These are phyloP conservation scores for Sambucus nigra DNA, from an alignment of 129 eudicot genomes.

Conservation along the genomic window DNA sequence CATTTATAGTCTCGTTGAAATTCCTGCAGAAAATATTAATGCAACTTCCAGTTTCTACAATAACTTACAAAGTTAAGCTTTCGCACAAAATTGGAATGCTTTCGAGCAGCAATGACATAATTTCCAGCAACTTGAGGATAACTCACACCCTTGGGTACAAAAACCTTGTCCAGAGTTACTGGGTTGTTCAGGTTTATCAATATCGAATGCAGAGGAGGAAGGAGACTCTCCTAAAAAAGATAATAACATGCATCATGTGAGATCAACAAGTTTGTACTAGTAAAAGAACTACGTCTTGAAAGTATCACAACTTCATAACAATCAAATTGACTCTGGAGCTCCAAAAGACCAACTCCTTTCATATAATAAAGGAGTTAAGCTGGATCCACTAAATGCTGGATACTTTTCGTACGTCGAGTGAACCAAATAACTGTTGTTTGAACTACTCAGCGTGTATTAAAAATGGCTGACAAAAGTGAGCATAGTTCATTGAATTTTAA, in stretches of 20 bases:
- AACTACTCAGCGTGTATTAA: too few relatives aligned
- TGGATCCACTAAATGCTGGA: too few relatives aligned
- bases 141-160: constrained; percentile 42
- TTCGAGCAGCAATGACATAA: constrained; percentile 55
- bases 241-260: constrained; percentile 8
- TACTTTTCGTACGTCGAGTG: too few relatives aligned
- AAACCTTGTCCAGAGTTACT: constrained; percentile 43
- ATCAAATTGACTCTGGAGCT: too few relatives aligned
- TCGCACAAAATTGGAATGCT: constrained; percentile 51
- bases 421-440: too few relatives aligned
- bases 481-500: too few relatives aligned
- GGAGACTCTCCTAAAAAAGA: constrained; percentile 74
- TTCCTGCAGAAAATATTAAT: neutral
- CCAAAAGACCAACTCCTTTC: too few relatives aligned
- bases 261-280: constrained; percentile 2
- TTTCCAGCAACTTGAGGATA: constrained; percentile 79
- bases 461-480: too few relatives aligned
- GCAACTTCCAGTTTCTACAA: neutral
- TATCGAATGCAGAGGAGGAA: constrained; percentile 91
- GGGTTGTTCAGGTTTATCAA: constrained; percentile 80
- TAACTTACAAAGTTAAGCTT: constrained; percentile 62
- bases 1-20: too few relatives aligned
- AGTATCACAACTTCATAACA: too few relatives aligned
- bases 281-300: neutral
- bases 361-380: too few relatives aligned